Evolutionary conservation across 1,139 yeast species (phyloP).

Genomic region (Citeromyces siamensis): DNA sequence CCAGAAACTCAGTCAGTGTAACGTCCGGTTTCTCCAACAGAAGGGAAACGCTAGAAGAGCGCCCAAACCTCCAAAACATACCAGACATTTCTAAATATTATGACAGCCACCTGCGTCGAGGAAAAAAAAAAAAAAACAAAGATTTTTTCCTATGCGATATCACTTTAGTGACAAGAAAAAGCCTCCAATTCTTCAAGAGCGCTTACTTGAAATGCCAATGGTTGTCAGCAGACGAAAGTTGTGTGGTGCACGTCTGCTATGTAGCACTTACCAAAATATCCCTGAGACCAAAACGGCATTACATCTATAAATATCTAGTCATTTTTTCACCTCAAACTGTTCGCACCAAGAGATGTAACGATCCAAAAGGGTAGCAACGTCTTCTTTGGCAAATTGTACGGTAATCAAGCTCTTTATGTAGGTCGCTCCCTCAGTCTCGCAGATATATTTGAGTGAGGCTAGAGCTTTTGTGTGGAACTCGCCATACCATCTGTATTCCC

Average conservation of each 20-base stretch:
- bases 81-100: constrained; percentile 39
- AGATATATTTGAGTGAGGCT: constrained; percentile 11
- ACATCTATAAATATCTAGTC: not conserved
- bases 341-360: constrained; percentile 17
- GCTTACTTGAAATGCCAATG: no score
- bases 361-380: constrained; percentile 15
- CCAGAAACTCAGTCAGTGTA: constrained; percentile 56
- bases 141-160: no score
- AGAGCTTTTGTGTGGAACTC: constrained; percentile 17
- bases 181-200: no score
- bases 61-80: constrained; percentile 75
- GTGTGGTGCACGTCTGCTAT: not conserved
- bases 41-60: constrained; percentile 53
- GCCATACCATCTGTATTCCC: constrained; percentile 20
- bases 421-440: constrained; percentile 11
- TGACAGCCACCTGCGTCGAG: no score
- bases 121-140: no score
- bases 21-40: constrained; percentile 48
- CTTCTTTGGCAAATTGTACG: constrained; percentile 10
- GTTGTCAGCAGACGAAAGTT: constrained; percentile 1
- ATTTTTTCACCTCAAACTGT: constrained; percentile 15
- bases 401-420: constrained; percentile 15
- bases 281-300: not conserved
- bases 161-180: no score
- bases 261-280: no score